Evolutionary conservation across 2,329 filamentous ascomycete species (phyloP).

Genomic region (Meredithiella fracta): DNA sequence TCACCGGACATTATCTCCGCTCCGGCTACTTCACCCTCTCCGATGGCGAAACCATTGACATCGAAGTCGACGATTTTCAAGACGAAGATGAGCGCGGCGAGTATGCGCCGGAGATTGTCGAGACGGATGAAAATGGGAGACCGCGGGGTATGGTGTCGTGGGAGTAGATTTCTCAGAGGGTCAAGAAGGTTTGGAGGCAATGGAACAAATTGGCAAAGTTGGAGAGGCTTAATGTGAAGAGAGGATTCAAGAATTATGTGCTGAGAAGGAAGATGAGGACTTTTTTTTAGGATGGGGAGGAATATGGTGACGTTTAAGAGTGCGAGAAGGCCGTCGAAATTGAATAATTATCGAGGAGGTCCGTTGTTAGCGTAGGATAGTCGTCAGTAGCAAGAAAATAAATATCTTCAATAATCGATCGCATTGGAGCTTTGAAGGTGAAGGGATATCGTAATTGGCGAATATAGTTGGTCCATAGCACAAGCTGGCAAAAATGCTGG

Average conservation of each 20-base stretch:
- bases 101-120: slow-evolving; percentile 36
- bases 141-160: slow-evolving; percentile 37
- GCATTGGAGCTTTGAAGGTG: too few relatives aligned
- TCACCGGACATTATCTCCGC: slow-evolving; percentile 33
- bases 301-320: neutral
- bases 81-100: slow-evolving; percentile 39
- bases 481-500: neutral
- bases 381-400: too few relatives aligned
- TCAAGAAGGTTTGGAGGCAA: neutral
- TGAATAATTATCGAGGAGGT: too few relatives aligned
- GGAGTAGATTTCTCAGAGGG: slow-evolving; percentile 15
- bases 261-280: neutral
- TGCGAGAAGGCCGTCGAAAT: too few relatives aligned
- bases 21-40: slow-evolving; percentile 34
- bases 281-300: neutral
- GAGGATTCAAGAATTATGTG: neutral
- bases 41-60: slow-evolving; percentile 33
- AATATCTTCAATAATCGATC: too few relatives aligned
- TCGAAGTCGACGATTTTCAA: slow-evolving; percentile 33
- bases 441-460: too few relatives aligned
- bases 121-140: slow-evolving; percentile 34
- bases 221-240: neutral
- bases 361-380: too few relatives aligned
- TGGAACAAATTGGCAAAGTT: neutral
- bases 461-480: too few relatives aligned